These are phyloP conservation scores for Geranium incanum DNA, from an alignment of 441 rosid genomes.

Conservation along the genomic window DNA sequence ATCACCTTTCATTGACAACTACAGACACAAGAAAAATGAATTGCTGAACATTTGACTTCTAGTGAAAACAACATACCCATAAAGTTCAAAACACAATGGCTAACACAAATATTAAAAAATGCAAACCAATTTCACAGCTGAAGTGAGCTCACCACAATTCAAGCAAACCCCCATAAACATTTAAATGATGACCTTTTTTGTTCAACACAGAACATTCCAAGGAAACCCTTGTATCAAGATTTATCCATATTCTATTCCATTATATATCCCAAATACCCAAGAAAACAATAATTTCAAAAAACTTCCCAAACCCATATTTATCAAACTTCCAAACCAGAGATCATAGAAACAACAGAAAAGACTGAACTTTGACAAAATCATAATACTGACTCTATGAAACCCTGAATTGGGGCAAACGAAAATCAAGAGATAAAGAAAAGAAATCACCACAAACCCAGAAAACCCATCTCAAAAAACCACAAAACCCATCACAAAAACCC, in stretches of 20 bases:
- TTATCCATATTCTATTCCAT: neutral
- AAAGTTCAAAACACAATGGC: neutral
- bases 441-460: neutral
- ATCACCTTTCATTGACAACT: neutral
- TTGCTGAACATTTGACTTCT: too few relatives aligned
- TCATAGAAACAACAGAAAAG: too few relatives aligned
- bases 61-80: neutral
- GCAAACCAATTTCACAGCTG: neutral
- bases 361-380: neutral
- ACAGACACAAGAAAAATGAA: neutral
- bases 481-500: too few relatives aligned
- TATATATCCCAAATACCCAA: neutral
- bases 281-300: too few relatives aligned
- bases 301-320: too few relatives aligned
- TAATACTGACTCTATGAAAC: neutral
- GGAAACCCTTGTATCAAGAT: neutral
- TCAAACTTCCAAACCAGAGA: too few relatives aligned
- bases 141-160: neutral
- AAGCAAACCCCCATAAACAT: neutral
- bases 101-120: neutral
- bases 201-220: neutral
- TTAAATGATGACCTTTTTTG: neutral
- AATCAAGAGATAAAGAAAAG: too few relatives aligned
- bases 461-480: neutral
- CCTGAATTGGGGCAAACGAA: too few relatives aligned